Base-by-base conservation (phyloP, 2,329 filamentous ascomycete species). In the Colletotrichum noveboracense region DNA sequence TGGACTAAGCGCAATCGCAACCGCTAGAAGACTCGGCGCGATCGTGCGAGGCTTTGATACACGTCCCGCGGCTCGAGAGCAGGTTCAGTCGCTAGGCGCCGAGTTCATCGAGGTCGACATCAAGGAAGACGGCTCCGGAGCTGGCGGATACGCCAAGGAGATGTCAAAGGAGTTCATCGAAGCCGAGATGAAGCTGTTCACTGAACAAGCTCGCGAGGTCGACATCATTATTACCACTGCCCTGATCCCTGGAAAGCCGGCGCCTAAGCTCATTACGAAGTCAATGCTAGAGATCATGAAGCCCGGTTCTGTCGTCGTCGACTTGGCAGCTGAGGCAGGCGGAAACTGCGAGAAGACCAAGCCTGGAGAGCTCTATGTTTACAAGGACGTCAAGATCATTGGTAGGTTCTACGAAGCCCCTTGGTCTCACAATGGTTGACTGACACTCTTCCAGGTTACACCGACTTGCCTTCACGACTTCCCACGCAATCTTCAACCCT, bases 91-190 rank as follows among this genome's bases (percentile, higher is more conserved):
- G 7, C 90, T 98, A 1, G 96, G 96, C 30, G 96, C 95, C 21
- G 96, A 98, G 81, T 98, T 97, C 80, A 91, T 98, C 79, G 95
- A 98, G 84, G 95, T 98, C 26, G 93, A 95, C 16, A 88, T 98
- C 26, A 84, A 96, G 78, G 96, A 98, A 84, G 95, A 97, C 76
- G 96, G 96, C 3, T 92, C 94, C 14, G 95, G 95, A 4, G 92
- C 94, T 10, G 95, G 96, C 32, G 96, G 96, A 18, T 98, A 98
- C 81, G 95, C 95, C 69, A 98, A 98, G 81, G 95, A 96, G 81
- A 98, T 98, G 95, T 97, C 95, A 70, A 96, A 96, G 81, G 95
- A 96, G 79, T 98, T 98, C 81, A 95, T 97, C 82, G 95, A 95
- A 76, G 95, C 95, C 7, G 95, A 98, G 83, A 97, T 97, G 95